Evolutionary conservation across 495 filamentous ascomycete genomes (phyloP).

Genomic region (Aspergillus hancockii): DNA sequence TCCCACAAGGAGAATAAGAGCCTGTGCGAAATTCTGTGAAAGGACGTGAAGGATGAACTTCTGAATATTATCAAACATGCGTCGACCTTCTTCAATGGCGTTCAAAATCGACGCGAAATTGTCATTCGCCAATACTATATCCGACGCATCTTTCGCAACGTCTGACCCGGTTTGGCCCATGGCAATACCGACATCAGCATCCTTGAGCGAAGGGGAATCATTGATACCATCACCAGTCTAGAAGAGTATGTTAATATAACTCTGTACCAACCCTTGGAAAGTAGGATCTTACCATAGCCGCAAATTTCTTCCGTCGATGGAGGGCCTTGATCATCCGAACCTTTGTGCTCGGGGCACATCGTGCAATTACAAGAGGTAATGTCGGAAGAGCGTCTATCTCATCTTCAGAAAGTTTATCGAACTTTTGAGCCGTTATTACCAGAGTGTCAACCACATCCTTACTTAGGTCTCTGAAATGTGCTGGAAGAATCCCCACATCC

Average conservation of each 20-base stretch:
- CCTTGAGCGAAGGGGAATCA: slow-evolving; percentile 78
- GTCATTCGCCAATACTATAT: slow-evolving; percentile 78
- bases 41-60: slow-evolving; percentile 76
- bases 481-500: slow-evolving; percentile 67
- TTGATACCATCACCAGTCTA: slow-evolving; percentile 92
- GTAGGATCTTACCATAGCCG: too few relatives aligned
- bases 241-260: too few relatives aligned
- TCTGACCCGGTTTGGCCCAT: slow-evolving; percentile 83
- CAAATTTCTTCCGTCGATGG: slow-evolving; percentile 63
- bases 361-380: slow-evolving; percentile 68
- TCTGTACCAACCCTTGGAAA: too few relatives aligned
- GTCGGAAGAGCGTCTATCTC: slow-evolving; percentile 66
- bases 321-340: slow-evolving; percentile 78
- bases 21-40: slow-evolving; percentile 72
- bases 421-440: slow-evolving; percentile 68
- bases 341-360: slow-evolving; percentile 72
- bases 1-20: slow-evolving; percentile 66
- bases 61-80: slow-evolving; percentile 78
- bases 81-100: slow-evolving; percentile 68
- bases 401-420: slow-evolving; percentile 62
- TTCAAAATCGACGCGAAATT: slow-evolving; percentile 84
- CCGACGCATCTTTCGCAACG: too few relatives aligned
- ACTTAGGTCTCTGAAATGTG: slow-evolving; percentile 48
- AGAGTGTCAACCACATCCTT: slow-evolving; percentile 60
- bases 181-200: slow-evolving; percentile 82